Evolutionary conservation across 805 yeast genomes (phyloP).

Genomic region (Saccharomycopsis olivae): DNA sequence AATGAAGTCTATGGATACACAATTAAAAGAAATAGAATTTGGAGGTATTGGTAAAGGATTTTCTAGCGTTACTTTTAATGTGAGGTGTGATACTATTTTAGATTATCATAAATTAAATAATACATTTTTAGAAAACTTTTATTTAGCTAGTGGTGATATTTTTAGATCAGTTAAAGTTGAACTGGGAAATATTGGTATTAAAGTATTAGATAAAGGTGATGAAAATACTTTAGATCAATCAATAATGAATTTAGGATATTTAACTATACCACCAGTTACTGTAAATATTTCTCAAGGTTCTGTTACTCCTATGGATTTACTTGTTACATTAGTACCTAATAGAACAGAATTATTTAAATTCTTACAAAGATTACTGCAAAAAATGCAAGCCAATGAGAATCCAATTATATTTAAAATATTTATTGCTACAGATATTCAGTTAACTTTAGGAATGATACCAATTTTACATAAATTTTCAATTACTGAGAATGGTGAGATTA

Average conservation of each 20-base stretch:
- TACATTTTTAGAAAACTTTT: constrained; percentile 3
- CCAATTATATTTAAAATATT: constrained; percentile 4
- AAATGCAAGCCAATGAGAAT: constrained; percentile 10
- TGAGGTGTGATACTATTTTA: constrained; percentile 1
- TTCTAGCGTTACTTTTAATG: constrained; percentile 1
- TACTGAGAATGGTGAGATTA: neutral
- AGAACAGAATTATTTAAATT: constrained; percentile 6
- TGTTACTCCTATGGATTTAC: constrained; percentile 3
- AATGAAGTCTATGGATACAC: constrained; percentile 4
- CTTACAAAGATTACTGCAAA: constrained; percentile 11
- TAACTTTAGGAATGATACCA: constrained; percentile 12
- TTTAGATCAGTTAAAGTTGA: constrained; percentile 9
- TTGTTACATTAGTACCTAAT: constrained; percentile 10
- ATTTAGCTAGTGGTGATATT: neutral
- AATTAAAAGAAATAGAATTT: constrained; percentile 12
- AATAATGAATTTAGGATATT: constrained; percentile 7
- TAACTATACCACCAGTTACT: constrained; percentile 8
- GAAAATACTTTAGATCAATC: neutral
- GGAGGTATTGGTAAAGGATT: constrained; percentile 11
- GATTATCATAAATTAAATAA: constrained; percentile 13
- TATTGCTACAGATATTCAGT: constrained; percentile 1
- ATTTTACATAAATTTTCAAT: constrained; percentile 8
- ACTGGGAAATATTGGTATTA: constrained; percentile 6
- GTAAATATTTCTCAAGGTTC: constrained; percentile 4
- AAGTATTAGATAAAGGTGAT: neutral